These are phyloP conservation scores for Mercurialis annua DNA, from an alignment of 345 rosid genomes.

Conservation along the genomic window DNA sequence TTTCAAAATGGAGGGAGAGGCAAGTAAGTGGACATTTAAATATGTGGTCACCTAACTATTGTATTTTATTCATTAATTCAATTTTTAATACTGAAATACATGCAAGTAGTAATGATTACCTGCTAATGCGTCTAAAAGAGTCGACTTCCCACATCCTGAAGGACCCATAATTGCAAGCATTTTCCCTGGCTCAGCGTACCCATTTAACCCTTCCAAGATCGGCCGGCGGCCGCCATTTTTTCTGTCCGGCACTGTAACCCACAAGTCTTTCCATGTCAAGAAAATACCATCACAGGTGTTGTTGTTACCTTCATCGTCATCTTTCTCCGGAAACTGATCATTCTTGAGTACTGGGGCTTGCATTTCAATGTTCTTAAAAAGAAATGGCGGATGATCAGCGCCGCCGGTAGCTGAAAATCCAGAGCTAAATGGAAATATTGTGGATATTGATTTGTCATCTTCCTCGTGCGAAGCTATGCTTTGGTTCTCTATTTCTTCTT, in stretches of 20 bases:
- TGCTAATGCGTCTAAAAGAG: conserved; percentile 49
- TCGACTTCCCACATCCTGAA: conserved; percentile 51
- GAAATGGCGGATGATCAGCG: background rate
- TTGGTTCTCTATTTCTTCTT: conserved; percentile 1
- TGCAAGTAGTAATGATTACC: conserved; percentile 26
- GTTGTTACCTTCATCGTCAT: background rate
- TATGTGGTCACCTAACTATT: too few relatives aligned
- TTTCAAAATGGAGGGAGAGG: too few relatives aligned
- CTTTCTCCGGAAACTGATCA: background rate
- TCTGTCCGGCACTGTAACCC: conserved; percentile 30
- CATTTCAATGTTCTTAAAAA: background rate
- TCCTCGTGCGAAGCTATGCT: conserved; percentile 5
- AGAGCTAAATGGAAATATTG: conserved; percentile 10
- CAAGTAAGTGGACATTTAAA: too few relatives aligned
- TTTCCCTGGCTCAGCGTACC: conserved; percentile 41
- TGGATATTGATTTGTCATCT: background rate
- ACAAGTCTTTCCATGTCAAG: conserved; percentile 47
- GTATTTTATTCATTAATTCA: too few relatives aligned
- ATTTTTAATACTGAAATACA: too few relatives aligned
- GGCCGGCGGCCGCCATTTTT: conserved; percentile 24
- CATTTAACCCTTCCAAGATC: conserved; percentile 34
- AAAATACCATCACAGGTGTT: conserved; percentile 10
- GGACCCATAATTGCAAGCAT: conserved; percentile 54
- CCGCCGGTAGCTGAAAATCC: background rate
- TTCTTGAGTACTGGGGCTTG: background rate